These are phyloP conservation scores for Canna indica DNA, from an alignment of 176 grass and related monocot genomes.

Conservation along the genomic window DNA sequence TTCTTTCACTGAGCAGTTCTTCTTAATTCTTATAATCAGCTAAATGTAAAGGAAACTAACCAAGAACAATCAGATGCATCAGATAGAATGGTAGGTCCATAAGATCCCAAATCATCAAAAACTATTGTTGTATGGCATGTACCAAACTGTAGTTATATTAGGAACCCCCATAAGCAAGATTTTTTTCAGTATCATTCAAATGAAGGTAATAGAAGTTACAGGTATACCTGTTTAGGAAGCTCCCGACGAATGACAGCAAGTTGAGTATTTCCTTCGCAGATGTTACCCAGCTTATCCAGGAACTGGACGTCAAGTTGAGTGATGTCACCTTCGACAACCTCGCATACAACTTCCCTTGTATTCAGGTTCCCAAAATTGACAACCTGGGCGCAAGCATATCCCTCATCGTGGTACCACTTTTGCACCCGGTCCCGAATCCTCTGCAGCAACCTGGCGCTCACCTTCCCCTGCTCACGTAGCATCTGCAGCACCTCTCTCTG, in stretches of 20 bases:
- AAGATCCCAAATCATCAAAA: too few relatives aligned
- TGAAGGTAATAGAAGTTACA: background rate
- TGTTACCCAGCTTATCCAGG: constrained; percentile 89
- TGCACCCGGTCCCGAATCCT: constrained; percentile 87
- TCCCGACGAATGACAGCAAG: constrained; percentile 69
- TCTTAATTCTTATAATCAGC: background rate
- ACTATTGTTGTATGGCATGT: background rate
- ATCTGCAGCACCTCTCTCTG: constrained; percentile 58
- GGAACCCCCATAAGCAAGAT: too few relatives aligned
- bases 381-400: constrained; percentile 88
- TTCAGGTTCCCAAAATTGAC: constrained; percentile 99
- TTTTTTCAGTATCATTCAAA: background rate
- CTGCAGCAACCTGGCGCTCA: constrained; percentile 79
- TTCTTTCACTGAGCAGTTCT: too few relatives aligned
- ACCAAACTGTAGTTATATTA: background rate
- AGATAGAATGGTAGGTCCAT: background rate
- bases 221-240: constrained; percentile 66
- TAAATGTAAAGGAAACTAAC: background rate
- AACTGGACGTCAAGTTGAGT: constrained; percentile 86
- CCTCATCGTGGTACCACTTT: constrained; percentile 96
- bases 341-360: constrained; percentile 80
- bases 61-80: background rate
- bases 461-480: constrained; percentile 61
- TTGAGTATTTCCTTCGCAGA: constrained; percentile 74
- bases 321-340: constrained; percentile 91